phyloP scores from a whole-genome alignment of 2,329 filamentous ascomycete species.

The Aspergillus ochraceoroseus region DNA sequence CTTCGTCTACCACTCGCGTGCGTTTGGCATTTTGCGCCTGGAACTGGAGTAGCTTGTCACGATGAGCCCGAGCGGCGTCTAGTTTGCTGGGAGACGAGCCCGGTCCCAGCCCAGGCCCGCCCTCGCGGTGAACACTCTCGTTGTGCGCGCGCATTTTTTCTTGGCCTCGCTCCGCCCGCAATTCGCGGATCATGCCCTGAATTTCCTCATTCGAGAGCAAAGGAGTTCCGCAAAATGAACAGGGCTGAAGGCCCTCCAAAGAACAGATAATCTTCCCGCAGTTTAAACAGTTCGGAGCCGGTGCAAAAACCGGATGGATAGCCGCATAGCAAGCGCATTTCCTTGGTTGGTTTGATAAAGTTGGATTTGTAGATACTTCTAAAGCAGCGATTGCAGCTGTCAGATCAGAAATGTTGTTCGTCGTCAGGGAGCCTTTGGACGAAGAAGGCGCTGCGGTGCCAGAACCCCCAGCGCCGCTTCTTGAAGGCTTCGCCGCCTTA shows the following conservation, averaged over 20 bases:
- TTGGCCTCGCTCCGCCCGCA: constrained; percentile 77
- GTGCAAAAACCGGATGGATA: constrained; percentile 79
- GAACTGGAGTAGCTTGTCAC: constrained; percentile 74
- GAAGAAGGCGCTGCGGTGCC: constrained; percentile 57
- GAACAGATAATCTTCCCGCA: constrained; percentile 96
- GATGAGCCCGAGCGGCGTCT: constrained; percentile 66
- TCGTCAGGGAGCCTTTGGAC: constrained; percentile 48
- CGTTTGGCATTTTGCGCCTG: constrained; percentile 80
- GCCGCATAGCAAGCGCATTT: constrained; percentile 82
- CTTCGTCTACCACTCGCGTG: constrained; percentile 83
- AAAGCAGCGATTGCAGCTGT: constrained; percentile 79
- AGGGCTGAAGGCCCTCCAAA: constrained; percentile 88
- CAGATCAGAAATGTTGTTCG: constrained; percentile 52
- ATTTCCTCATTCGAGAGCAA: constrained; percentile 69
- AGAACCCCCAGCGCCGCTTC: constrained; percentile 58
- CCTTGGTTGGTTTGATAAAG: constrained; percentile 55
- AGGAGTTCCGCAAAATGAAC: constrained; percentile 78
- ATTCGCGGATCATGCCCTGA: constrained; percentile 75
- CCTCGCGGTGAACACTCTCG: constrained; percentile 40
- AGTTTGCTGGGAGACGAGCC: constrained; percentile 50
- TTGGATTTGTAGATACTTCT: constrained; percentile 87
- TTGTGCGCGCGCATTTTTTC: constrained; percentile 83
- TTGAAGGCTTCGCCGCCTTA: constrained; percentile 61
- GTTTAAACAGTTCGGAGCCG: constrained; percentile 83
- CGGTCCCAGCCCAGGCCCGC: constrained; percentile 28